phyloP scores from a whole-genome alignment of 2,329 filamentous ascomycete species.

The Xylaria sp. region DNA sequence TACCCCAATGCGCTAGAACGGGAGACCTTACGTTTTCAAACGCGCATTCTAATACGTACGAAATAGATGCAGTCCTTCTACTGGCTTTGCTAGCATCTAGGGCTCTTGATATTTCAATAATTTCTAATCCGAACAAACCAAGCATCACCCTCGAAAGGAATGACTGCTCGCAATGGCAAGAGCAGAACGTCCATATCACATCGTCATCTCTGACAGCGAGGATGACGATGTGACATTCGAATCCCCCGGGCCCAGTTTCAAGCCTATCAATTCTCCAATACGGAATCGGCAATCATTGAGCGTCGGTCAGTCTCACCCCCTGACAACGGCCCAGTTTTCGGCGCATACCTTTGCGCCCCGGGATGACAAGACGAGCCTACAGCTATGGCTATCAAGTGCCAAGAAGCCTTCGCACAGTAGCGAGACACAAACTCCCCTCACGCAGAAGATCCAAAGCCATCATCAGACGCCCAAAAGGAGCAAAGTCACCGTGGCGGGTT shows the following conservation, averaged over 20 bases:
- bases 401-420: constrained; percentile 15
- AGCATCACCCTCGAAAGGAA: background rate
- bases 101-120: background rate
- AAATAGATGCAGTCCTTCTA: too few relatives aligned
- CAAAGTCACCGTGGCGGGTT: constrained; percentile 41
- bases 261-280: constrained; percentile 20
- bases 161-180: constrained; percentile 16
- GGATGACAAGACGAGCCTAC: constrained; percentile 17
- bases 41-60: background rate
- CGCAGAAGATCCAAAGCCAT: background rate
- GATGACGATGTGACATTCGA: constrained; percentile 16
- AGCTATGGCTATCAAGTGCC: constrained; percentile 17
- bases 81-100: background rate
- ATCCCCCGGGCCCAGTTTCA: constrained; percentile 17
- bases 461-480: constrained; percentile 32
- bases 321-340: constrained; percentile 14
- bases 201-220: constrained; percentile 30
- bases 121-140: background rate
- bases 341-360: constrained; percentile 19
- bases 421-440: constrained; percentile 17
- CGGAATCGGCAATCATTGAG: constrained; percentile 16
- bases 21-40: background rate
- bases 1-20: background rate
- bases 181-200: constrained; percentile 19
- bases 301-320: constrained; percentile 14